Base-by-base conservation (phyloP, 2,329 filamentous ascomycete genomes). In the Scolecobasidium constrictum region DNA sequence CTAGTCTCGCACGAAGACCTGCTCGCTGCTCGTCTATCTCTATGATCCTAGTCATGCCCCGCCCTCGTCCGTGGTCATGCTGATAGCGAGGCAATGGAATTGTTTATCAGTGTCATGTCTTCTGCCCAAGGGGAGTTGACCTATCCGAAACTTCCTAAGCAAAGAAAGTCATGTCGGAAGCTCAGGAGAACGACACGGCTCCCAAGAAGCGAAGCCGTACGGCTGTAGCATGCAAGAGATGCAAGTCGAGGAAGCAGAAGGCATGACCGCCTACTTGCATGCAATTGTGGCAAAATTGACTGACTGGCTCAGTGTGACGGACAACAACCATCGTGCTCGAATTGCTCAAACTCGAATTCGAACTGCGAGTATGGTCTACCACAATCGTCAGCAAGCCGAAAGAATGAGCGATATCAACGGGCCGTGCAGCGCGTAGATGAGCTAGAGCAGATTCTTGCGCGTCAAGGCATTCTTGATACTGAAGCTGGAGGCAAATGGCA, bases 221-320 rank as follows among this genome's bases (percentile, higher is more conserved):
- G 9, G 26, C 26, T 7, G 26, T 31, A n/a, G 26, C 26, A 9
- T 31, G 26, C 26, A 31, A 31, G n/a, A 31, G 26, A 31, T 31
- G 26, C 26, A 31, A 31, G 26, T 31, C 26, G n/a, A 31, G 26
- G n/a, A 31, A 31, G 26, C 26, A 31, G n/a, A 31, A 31, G n/a
- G 26, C n/a, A 31, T n/a, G n/a, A n/a, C n/a, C n/a, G n/a, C n/a
- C n/a, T n/a, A n/a, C n/a, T n/a, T n/a, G n/a, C n/a, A n/a, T n/a
- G n/a, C n/a, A n/a, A n/a, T n/a, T n/a, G n/a, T n/a, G n/a, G n/a
- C n/a, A n/a, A n/a, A n/a, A n/a, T n/a, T n/a, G n/a, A n/a, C n/a
- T n/a, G n/a, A n/a, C n/a, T n/a, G n/a, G n/a, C n/a, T 31, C 9
- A 31, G 26, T 31, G 26, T 31, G 26, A 31, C n/a, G 26, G 26